Evolutionary conservation across 139 green algal genomes (phyloP), one percentile per base, ranked within the genome.

Genomic region (Tetradesmus lagerheimii): DNA sequence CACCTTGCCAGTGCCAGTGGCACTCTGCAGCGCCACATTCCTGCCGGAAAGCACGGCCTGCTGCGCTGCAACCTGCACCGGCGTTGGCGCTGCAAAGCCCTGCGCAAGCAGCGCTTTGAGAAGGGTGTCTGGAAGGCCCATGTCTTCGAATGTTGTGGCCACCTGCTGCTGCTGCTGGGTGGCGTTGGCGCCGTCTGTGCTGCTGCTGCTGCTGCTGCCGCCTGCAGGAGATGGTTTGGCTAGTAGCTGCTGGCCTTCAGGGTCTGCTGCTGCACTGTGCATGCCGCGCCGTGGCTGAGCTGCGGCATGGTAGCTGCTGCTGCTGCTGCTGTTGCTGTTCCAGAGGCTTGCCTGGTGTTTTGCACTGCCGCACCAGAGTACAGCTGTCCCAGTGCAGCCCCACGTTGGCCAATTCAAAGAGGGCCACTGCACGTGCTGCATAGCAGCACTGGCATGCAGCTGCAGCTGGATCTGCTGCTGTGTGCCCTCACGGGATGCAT

Each of bases 1-100:
- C 41, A 97, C 95, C 93, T 99, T 99, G 39, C 98, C 98, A 66
- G 95, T 98, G 18, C 98, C 98, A 18, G 98, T 99, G 93, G 97
- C 97, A 41, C 92, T 96, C 80, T 98, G 97, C 20, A 99, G 86
- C 4, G 97, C 97, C 0, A 94, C 85, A 74, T 97, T 96, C 1
- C 81, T 39, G 15, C 96, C 95, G 0, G 29, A 16, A 14, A 99
- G 86, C 0, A 99, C 78, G 0, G 37, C 12, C 0, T 95, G 95
- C n/a, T 98, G 94, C 1, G 95, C 94, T 0, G 86, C 89, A 0
- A 50, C 35, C 82, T 99, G 97, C 34, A 98, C 94, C 23, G 93
- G 89, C 2, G 95, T 97, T 1, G 97, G 96, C 9, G 47, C 12
- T 20, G 84, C 12, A 50, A 98, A 90, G 27, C 90, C 94, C 2